These are phyloP conservation scores for Trichoderma orchidacearum DNA, from an alignment of 495 filamentous ascomycete species.

Conservation along the genomic window DNA sequence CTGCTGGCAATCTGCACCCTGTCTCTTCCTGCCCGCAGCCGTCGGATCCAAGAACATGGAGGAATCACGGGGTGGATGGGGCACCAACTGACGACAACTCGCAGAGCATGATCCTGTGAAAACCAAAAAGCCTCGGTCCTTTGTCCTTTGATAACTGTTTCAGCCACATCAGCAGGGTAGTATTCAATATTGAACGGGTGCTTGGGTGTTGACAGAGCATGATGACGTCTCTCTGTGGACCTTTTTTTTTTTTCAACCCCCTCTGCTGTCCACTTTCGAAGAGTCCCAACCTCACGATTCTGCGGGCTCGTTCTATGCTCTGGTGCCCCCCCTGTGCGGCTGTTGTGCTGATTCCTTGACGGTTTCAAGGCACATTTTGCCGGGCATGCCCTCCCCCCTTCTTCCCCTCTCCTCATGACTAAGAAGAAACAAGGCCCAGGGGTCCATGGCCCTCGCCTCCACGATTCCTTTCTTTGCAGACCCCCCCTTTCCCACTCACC, in stretches of 20 bases:
- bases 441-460: neutral
- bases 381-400: neutral
- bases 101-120: too few relatives aligned
- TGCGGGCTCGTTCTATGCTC: neutral
- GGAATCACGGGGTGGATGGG: too few relatives aligned
- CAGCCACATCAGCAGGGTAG: neutral
- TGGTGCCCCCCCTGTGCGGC: neutral
- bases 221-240: neutral
- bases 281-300: too few relatives aligned
- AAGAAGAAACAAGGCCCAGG: neutral
- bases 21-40: too few relatives aligned
- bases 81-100: too few relatives aligned
- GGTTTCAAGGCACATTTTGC: neutral
- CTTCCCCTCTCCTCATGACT: neutral
- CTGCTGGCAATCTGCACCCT: too few relatives aligned
- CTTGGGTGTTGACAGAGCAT: neutral
- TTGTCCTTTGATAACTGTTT: neutral
- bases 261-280: too few relatives aligned
- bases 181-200: neutral
- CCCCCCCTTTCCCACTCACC: neutral
- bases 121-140: conserved; percentile 1
- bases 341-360: neutral
- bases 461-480: neutral
- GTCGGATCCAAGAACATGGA: too few relatives aligned
- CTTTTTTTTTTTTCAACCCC: neutral